A percentile compares a stretch with the other conserved stretches of the same genome.
Evolutionary conservation across 257 asterid genomes (phyloP).

Genomic region (Solanum pennellii): DNA sequence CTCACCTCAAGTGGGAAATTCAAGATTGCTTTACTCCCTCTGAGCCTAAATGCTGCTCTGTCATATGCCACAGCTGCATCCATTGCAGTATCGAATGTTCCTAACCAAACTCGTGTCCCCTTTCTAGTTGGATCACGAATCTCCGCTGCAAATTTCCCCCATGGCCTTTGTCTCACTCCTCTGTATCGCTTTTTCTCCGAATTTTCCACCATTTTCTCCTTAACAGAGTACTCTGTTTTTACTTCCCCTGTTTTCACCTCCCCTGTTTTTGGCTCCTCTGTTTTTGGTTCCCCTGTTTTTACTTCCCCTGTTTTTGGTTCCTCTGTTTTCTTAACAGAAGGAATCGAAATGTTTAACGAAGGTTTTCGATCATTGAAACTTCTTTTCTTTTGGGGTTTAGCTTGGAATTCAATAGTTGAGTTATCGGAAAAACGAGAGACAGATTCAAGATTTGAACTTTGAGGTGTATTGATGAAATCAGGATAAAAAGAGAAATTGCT

Average conservation of each 20-base stretch:
- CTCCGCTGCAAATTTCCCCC: slow-evolving; percentile 42
- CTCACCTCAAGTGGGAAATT: slow-evolving; percentile 67
- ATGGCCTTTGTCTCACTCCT: slow-evolving; percentile 38
- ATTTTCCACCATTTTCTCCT: slow-evolving; percentile 1
- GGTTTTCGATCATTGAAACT: slow-evolving; percentile 43
- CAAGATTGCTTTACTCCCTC: slow-evolving; percentile 37
- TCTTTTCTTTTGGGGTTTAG: neutral
- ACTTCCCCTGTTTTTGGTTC: neutral
- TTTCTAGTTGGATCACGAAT: slow-evolving; percentile 30
- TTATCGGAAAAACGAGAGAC: neutral
- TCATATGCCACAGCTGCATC: slow-evolving; percentile 38
- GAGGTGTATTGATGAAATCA: neutral
- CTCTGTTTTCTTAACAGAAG: slow-evolving; percentile 9
- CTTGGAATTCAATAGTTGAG: neutral
- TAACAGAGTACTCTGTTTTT: neutral
- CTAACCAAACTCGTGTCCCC: slow-evolving; percentile 34
- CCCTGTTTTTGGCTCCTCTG: neutral
- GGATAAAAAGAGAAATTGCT: neutral
- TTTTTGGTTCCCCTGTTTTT: neutral
- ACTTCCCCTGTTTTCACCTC: neutral
- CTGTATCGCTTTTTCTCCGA: slow-evolving; percentile 24
- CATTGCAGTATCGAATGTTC: slow-evolving; percentile 28
- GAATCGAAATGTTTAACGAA: slow-evolving; percentile 48
- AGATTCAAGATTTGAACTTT: neutral
- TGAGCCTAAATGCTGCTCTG: slow-evolving; percentile 27